Evolutionary conservation across 2,329 filamentous ascomycete genomes (phyloP).

Genomic region (Stemphylium lycopersici): DNA sequence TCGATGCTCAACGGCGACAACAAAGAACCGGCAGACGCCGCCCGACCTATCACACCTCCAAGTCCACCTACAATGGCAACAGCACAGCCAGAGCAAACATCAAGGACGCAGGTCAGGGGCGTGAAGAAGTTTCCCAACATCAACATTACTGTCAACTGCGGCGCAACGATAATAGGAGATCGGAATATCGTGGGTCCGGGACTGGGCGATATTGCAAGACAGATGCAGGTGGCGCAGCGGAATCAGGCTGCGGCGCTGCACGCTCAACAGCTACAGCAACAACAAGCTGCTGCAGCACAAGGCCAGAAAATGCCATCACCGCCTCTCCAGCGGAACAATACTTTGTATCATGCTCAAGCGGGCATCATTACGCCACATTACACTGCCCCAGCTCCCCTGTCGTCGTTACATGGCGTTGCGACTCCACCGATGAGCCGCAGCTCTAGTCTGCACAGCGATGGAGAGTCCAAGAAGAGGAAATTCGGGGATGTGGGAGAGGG

Average conservation of each 20-base stretch:
- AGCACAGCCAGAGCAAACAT: constrained; percentile 6
- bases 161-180: constrained; percentile 43
- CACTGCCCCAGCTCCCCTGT: not conserved
- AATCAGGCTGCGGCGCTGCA: constrained; percentile 25
- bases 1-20: constrained; percentile 23
- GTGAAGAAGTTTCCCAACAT: constrained; percentile 24
- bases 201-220: constrained; percentile 41
- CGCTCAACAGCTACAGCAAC: constrained; percentile 17
- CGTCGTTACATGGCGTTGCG: not conserved
- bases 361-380: not conserved
- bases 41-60: constrained; percentile 1
- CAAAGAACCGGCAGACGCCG: not conserved
- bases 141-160: constrained; percentile 44
- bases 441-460: constrained; percentile 31
- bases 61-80: constrained; percentile 5
- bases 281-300: constrained; percentile 3
- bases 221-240: constrained; percentile 41
- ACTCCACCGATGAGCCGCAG: constrained; percentile 42
- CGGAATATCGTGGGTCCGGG: constrained; percentile 45
- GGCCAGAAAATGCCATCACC: constrained; percentile 9
- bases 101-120: constrained; percentile 11
- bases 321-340: constrained; percentile 1
- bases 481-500: constrained; percentile 23
- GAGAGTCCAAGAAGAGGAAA: constrained; percentile 33
- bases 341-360: not conserved